Base-by-base conservation (phyloP, 192 early-diverging fungal genomes). In the Umbelopsis isabellina region DNA sequence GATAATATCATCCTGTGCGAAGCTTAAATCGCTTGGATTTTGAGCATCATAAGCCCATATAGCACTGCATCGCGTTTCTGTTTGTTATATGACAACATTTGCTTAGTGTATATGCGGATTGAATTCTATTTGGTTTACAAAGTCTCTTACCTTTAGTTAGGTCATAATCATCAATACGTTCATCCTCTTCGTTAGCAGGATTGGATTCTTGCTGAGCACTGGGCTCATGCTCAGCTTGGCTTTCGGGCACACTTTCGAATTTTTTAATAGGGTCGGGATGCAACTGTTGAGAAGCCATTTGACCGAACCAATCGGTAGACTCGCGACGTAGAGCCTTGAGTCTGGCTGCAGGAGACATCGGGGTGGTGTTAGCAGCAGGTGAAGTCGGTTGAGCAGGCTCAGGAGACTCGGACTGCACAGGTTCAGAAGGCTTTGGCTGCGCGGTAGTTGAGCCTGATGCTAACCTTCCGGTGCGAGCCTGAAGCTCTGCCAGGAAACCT, bases 401-500 rank as follows among this genome's bases (percentile, higher is more conserved):
- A 6, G 37, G 37, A 41, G 37, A 41, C 37, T 41, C 6, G 37
- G 37, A 6, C 10, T 41, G 37, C 10, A 66, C 27, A 27, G 66
- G 20, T 5, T 61, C 44, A 15, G 27, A n/a, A 21, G 18, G 4
- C 45, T 49, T n/a, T 1, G 33, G 18, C 23, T 71, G 58, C 3
- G 44, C 68, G 13, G 49, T 2, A 22, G 66, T 16, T 33, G 52
- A 25, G 16, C 23, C 5, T 13, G 49, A 75, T 51, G n/a, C 71
- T 67, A 47, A 72, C 73, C 49, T 72, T 3, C 72, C 74, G 15
- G 79, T 64, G 46, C 82, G 80, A 58, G 76, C 73, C 49, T 85
- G 79, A 35, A 93, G 76, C 49, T 87, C 86, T 4, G 90, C 81
- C 75, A 93, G 87, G 27, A 93, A 74, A 13, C 82, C 85, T 20